Percentiles rank a stretch among this genome's conserved stretches.
Conservation (phyloP, 2,329 filamentous ascomycete genomes). For the Mariannaea elegans region DNA sequence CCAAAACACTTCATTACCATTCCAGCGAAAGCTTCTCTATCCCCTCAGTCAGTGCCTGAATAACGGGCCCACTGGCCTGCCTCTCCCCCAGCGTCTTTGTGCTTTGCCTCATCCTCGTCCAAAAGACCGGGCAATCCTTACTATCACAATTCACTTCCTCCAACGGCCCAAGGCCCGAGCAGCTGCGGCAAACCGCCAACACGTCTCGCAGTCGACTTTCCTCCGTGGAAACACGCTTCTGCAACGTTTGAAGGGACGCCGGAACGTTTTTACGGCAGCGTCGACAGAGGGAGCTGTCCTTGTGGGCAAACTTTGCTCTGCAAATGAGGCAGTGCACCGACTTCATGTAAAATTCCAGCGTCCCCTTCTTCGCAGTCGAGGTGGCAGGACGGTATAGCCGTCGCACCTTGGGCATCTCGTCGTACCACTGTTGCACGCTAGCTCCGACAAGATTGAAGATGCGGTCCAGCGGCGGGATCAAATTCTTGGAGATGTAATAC, state of each 20-base stretch:
- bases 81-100: constrained; percentile 56
- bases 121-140: constrained; percentile 93
- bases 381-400: constrained; percentile 61
- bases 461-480: constrained; percentile 92
- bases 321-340: constrained; percentile 84
- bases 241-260: constrained; percentile 70
- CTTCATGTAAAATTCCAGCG: constrained; percentile 93
- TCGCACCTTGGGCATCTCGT: constrained; percentile 94
- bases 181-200: constrained; percentile 79
- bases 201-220: constrained; percentile 73
- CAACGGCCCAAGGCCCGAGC: constrained; percentile 74
- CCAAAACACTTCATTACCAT: constrained; percentile 45
- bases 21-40: constrained; percentile 43
- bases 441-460: constrained; percentile 97
- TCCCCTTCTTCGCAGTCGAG: constrained; percentile 64
- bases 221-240: constrained; percentile 66
- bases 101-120: constrained; percentile 73
- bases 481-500: constrained; percentile 96
- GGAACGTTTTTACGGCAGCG: constrained; percentile 64
- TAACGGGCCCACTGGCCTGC: constrained; percentile 43
- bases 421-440: constrained; percentile 90
- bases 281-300: constrained; percentile 61
- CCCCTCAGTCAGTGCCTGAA: constrained; percentile 42
- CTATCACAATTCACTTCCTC: constrained; percentile 90
- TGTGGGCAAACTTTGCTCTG: constrained; percentile 40